These are phyloP conservation scores for Sequoia sempervirens DNA, from an alignment of 75 land plant species.

Conservation along the genomic window DNA sequence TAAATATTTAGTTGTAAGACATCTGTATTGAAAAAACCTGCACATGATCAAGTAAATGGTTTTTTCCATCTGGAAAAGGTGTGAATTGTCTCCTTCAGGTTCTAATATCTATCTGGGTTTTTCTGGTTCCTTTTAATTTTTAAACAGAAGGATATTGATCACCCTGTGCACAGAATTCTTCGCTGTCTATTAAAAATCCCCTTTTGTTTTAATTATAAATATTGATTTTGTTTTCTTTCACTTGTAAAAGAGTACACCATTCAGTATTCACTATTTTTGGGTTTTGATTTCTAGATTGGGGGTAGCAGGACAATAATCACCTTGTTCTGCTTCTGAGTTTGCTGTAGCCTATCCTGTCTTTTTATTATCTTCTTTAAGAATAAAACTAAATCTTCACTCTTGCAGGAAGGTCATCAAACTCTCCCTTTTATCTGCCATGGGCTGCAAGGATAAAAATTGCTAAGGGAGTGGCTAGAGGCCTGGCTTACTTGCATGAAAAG, in stretches of 20 bases:
- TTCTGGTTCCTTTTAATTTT: neutral
- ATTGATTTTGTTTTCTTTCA: neutral
- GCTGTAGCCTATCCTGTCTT: neutral
- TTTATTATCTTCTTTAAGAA: neutral
- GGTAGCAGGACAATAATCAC: neutral
- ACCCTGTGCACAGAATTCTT: neutral
- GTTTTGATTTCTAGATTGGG: neutral
- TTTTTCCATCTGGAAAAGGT: neutral
- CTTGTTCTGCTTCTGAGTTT: neutral
- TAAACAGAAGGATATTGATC: neutral
- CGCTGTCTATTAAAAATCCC: neutral
- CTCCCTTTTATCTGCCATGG: conserved; percentile 66
- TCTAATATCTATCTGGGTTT: neutral
- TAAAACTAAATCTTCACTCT: neutral
- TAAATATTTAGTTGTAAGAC: neutral
- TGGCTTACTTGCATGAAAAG: conserved; percentile 77
- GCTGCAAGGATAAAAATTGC: conserved; percentile 59
- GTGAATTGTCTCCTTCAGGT: neutral
- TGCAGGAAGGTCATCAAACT: conserved; percentile 57
- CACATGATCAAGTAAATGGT: neutral
- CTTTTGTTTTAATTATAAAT: neutral
- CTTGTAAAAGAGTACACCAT: neutral
- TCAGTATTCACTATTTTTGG: neutral
- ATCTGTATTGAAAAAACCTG: neutral
- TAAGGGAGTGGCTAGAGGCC: conserved; percentile 76